phyloP scores from a whole-genome alignment of 192 early-diverging fungal species.

The Coemansia sp. region DNA sequence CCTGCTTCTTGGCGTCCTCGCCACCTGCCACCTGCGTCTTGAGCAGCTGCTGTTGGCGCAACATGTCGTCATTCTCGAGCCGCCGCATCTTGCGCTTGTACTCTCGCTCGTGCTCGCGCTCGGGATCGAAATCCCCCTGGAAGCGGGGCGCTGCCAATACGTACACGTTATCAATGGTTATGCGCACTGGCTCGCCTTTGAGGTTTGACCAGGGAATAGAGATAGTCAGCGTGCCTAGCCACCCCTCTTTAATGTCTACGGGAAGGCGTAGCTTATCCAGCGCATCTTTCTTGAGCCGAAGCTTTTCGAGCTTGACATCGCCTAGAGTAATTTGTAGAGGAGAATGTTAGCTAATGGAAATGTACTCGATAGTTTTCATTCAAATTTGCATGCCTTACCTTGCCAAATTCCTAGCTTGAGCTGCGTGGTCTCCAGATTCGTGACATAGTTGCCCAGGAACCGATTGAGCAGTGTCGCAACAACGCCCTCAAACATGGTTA shows the following conservation, averaged over 20 bases:
- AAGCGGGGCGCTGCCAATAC: slow-evolving; percentile 83
- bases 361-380: background rate
- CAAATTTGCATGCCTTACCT: slow-evolving; percentile 60
- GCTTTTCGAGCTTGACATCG: slow-evolving; percentile 92
- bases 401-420: slow-evolving; percentile 94
- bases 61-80: slow-evolving; percentile 59
- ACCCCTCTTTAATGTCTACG: slow-evolving; percentile 86
- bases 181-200: slow-evolving; percentile 88
- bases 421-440: slow-evolving; percentile 91
- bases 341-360: background rate
- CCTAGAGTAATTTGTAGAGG: slow-evolving; percentile 53
- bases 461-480: slow-evolving; percentile 75
- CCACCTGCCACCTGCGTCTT: slow-evolving; percentile 26
- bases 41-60: slow-evolving; percentile 27
- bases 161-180: slow-evolving; percentile 86
- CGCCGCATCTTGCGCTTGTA: slow-evolving; percentile 80
- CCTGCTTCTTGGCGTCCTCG: slow-evolving; percentile 66
- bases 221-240: slow-evolving; percentile 87
- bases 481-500: slow-evolving; percentile 72
- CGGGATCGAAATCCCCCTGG: slow-evolving; percentile 76
- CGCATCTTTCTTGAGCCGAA: slow-evolving; percentile 83
- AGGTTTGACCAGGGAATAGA: slow-evolving; percentile 98
- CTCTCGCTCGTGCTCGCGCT: slow-evolving; percentile 73
- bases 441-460: slow-evolving; percentile 93
- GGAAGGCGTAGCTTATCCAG: slow-evolving; percentile 93